phyloP scores from a whole-genome alignment of 176 grass and related monocot genomes.

The Carex kokanica region DNA sequence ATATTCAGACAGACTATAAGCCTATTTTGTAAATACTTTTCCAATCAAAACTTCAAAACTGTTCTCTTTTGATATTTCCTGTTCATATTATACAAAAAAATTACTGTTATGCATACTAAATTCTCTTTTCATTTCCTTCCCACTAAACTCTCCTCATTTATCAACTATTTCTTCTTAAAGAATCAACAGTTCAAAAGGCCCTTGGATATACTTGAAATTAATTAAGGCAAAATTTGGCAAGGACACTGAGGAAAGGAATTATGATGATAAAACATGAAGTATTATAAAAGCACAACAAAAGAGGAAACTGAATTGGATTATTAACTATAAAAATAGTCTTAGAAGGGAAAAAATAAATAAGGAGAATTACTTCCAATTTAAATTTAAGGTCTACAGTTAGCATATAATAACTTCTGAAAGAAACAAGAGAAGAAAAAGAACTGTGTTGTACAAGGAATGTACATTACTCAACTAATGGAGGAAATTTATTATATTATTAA shows the following conservation, averaged over 20 bases:
- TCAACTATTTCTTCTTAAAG: neutral
- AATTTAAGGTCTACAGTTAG: neutral
- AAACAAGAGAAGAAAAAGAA: neutral
- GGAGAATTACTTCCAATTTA: neutral
- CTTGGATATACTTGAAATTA: neutral
- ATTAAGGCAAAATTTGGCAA: neutral
- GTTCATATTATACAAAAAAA: neutral
- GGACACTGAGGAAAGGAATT: neutral
- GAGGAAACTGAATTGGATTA: neutral
- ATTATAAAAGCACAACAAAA: neutral
- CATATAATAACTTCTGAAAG: neutral
- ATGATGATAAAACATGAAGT: slow-evolving; percentile 3
- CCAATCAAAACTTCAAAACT: neutral
- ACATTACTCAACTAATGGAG: neutral
- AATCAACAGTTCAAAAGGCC: neutral
- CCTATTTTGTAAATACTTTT: neutral
- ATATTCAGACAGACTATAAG: neutral
- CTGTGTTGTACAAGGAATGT: neutral
- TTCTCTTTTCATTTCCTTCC: neutral
- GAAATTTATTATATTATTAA: neutral
- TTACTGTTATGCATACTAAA: neutral
- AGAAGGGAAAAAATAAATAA: neutral
- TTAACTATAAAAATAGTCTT: no score
- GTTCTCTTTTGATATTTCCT: neutral
- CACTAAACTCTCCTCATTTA: neutral